Percentiles rank a stretch among this genome's conserved stretches.
phyloP scores from a whole-genome alignment of 306 rosid genomes.

The Pachyrhizus erosus region DNA sequence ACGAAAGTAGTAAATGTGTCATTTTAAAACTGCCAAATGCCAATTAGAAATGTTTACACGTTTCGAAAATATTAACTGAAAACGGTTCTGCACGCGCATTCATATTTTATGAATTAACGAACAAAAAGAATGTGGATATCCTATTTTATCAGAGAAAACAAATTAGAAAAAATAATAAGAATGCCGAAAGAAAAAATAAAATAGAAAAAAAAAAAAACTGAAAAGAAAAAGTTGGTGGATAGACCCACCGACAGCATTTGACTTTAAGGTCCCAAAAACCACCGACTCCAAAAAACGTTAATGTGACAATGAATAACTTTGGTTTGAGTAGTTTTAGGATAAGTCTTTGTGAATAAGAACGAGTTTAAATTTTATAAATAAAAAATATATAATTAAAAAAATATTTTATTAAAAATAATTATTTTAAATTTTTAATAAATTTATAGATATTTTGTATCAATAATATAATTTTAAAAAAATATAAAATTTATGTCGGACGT shows the following conservation, averaged over 20 bases:
- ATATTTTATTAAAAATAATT: too few relatives aligned
- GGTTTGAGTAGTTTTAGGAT: too few relatives aligned
- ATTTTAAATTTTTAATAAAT: too few relatives aligned
- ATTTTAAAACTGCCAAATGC: not conserved
- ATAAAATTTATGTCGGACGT: too few relatives aligned
- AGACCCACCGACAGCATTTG: slow-evolving; percentile 8
- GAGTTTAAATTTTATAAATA: too few relatives aligned
- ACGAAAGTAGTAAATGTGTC: not conserved
- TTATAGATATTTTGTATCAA: too few relatives aligned
- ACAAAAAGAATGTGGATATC: not conserved
- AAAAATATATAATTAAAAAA: too few relatives aligned
- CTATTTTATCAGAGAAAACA: not conserved
- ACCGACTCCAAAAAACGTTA: not conserved
- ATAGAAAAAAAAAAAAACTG: not conserved
- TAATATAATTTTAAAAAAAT: too few relatives aligned
- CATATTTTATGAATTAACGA: not conserved
- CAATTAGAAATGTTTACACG: not conserved
- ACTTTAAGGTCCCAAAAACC: not conserved
- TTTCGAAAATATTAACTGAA: not conserved
- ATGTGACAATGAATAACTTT: too few relatives aligned
- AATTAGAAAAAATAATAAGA: not conserved
- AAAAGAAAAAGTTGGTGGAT: not conserved
- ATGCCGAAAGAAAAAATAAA: not conserved
- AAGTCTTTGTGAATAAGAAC: too few relatives aligned
- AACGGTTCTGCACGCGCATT: slow-evolving; percentile 12